These are phyloP conservation scores for Neurospora sp. DNA, from an alignment of 495 filamentous ascomycete genomes.

Conservation along the genomic window DNA sequence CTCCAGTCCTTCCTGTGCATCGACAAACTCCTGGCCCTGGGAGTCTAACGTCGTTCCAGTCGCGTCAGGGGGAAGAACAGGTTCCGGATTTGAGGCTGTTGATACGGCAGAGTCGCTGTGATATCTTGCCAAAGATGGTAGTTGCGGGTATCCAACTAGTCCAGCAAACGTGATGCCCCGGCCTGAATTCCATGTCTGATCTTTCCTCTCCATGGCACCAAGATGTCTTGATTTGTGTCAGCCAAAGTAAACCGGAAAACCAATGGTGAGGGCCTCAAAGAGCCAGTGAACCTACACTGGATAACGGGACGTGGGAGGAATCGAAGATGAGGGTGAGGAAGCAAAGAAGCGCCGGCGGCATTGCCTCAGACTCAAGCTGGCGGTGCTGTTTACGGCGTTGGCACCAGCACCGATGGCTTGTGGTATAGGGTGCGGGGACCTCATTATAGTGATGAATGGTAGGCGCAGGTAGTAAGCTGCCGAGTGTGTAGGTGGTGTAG, in stretches of 20 bases:
- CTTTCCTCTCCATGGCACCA: background rate
- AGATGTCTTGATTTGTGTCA: background rate
- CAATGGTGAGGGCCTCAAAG: background rate
- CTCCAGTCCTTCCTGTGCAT: background rate
- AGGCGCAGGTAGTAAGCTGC: background rate
- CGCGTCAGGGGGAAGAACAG: background rate
- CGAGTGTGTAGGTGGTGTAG: background rate
- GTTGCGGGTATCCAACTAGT: conserved; percentile 10
- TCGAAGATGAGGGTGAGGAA: background rate
- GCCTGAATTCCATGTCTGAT: conserved; percentile 28
- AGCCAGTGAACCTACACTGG: background rate
- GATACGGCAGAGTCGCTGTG: conserved; percentile 1
- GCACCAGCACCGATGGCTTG: background rate
- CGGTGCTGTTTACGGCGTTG: background rate
- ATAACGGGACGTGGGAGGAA: background rate
- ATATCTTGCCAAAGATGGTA: conserved; percentile 3
- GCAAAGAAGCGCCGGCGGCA: conserved; percentile 2
- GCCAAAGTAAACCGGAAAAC: background rate
- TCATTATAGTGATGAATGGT: background rate
- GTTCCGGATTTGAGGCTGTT: background rate
- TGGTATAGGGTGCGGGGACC: background rate
- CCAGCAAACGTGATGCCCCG: conserved; percentile 29
- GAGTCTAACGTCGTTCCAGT: background rate
- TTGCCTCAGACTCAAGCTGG: background rate
- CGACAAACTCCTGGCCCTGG: background rate